Percentiles rank a stretch among this genome's conserved stretches.
Conservation (phyloP, 2,329 filamentous ascomycete species). For the Tolypocladium ophioglossoides region DNA sequence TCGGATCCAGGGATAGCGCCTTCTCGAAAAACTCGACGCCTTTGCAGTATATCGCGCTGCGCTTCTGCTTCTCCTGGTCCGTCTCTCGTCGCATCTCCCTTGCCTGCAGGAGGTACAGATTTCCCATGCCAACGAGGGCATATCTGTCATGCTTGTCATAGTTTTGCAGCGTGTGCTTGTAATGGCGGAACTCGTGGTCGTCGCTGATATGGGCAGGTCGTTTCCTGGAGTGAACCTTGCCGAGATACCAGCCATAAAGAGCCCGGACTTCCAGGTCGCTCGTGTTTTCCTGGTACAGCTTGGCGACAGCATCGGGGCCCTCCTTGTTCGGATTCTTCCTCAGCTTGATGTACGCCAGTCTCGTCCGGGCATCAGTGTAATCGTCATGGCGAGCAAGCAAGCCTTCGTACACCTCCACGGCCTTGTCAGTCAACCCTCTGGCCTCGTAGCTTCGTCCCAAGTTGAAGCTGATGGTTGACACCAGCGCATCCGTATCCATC, state of each 20-base stretch:
- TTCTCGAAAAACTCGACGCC: constrained; percentile 99
- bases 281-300: constrained; percentile 75
- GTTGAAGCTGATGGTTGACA: constrained; percentile 96
- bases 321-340: constrained; percentile 72
- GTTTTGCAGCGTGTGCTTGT: constrained; percentile 90
- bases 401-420: constrained; percentile 79
- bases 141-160: constrained; percentile 98
- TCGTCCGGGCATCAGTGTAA: constrained; percentile 84
- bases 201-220: constrained; percentile 70
- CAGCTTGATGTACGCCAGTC: constrained; percentile 83
- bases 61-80: constrained; percentile 84
- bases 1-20: constrained; percentile 84
- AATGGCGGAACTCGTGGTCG: constrained; percentile 85
- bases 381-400: constrained; percentile 76
- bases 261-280: constrained; percentile 85
- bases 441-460: constrained; percentile 89
- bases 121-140: constrained; percentile 92
- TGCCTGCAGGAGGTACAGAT: constrained; percentile 75
- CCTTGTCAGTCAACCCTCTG: constrained; percentile 68
- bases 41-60: constrained; percentile 75
- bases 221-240: constrained; percentile 71
- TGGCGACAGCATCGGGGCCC: constrained; percentile 74
- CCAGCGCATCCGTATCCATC: constrained; percentile 78
- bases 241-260: constrained; percentile 91
- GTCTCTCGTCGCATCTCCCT: constrained; percentile 90